Percentiles rank a stretch among this genome's conserved stretches.
phyloP scores from a whole-genome alignment of 2,329 filamentous ascomycete species.

The Xylaria sp. region DNA sequence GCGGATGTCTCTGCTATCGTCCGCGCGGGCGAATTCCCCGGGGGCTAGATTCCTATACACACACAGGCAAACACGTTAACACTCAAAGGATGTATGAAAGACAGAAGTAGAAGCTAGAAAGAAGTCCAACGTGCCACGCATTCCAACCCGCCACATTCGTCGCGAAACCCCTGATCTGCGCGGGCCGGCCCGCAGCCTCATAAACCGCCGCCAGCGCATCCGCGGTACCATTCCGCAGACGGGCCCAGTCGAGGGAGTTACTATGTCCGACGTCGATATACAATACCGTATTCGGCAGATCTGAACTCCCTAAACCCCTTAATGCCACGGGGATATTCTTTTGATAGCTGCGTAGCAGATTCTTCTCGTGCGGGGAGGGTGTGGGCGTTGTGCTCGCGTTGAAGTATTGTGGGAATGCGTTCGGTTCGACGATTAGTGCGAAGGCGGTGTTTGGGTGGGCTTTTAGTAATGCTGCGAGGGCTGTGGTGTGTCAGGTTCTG shows the following conservation, averaged over 20 bases:
- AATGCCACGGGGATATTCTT: constrained; percentile 5
- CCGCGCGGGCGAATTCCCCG: constrained; percentile 7
- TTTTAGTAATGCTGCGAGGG: not conserved
- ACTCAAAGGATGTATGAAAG: no score
- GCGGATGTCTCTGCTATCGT: constrained; percentile 1
- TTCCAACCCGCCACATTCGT: constrained; percentile 11
- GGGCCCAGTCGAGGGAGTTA: constrained; percentile 9
- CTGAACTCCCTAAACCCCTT: not conserved
- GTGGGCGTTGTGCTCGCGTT: not conserved
- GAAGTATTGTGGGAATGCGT: constrained; percentile 9
- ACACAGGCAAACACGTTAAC: no score
- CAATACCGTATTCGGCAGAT: not conserved
- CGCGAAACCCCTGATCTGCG: not conserved
- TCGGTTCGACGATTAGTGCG: constrained; percentile 7
- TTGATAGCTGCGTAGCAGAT: constrained; percentile 2
- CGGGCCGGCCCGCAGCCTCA: not conserved
- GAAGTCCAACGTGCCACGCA: not conserved
- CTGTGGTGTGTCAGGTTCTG: not conserved
- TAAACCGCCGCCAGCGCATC: not conserved
- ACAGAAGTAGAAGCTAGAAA: no score
- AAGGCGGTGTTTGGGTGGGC: constrained; percentile 1
- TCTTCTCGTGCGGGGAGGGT: not conserved
- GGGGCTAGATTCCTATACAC: constrained; percentile 8
- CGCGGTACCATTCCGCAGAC: constrained; percentile 3
- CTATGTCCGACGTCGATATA: constrained; percentile 12